phyloP scores from a whole-genome alignment of 2,329 filamentous ascomycete species.

The Hypocrella siamensis region DNA sequence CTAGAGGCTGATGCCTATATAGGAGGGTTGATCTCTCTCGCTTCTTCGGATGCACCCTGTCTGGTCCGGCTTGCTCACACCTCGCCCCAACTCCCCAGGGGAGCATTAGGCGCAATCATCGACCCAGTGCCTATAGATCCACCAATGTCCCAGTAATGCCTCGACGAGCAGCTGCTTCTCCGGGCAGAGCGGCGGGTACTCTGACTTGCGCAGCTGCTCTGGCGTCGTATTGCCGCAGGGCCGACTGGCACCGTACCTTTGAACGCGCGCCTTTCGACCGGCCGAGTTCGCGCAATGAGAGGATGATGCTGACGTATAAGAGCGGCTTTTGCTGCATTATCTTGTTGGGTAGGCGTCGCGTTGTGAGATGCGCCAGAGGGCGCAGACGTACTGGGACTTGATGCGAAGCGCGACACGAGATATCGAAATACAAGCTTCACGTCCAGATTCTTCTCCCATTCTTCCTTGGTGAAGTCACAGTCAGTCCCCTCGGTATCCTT shows the following conservation, averaged over 20 bases:
- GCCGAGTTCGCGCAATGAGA: conserved; percentile 46
- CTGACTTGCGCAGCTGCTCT: conserved; percentile 70
- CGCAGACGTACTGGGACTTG: conserved; percentile 25
- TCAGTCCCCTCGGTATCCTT: conserved; percentile 12
- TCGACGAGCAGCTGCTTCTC: conserved; percentile 53
- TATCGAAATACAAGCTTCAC: conserved; percentile 86
- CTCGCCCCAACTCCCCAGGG: conserved; percentile 68
- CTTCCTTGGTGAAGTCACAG: conserved; percentile 46
- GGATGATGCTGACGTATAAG: conserved; percentile 83
- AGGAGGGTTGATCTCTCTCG: not conserved
- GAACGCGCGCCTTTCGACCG: conserved; percentile 38
- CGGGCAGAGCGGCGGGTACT: conserved; percentile 61
- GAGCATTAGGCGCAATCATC: conserved; percentile 48
- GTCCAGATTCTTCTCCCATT: conserved; percentile 89
- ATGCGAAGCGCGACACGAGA: conserved; percentile 58
- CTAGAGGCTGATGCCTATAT: no score
- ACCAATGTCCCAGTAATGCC: conserved; percentile 89
- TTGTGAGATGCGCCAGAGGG: conserved; percentile 29
- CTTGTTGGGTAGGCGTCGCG: conserved; percentile 38
- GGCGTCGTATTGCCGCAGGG: conserved; percentile 30
- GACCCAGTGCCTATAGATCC: conserved; percentile 65
- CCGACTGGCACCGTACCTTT: conserved; percentile 35
- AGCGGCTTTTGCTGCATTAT: conserved; percentile 61
- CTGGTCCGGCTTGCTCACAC: conserved; percentile 25
- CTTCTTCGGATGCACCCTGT: no score